These are phyloP conservation scores for Fusarium euwallaceae DNA, from an alignment of 2,329 filamentous ascomycete species.

Conservation along the genomic window DNA sequence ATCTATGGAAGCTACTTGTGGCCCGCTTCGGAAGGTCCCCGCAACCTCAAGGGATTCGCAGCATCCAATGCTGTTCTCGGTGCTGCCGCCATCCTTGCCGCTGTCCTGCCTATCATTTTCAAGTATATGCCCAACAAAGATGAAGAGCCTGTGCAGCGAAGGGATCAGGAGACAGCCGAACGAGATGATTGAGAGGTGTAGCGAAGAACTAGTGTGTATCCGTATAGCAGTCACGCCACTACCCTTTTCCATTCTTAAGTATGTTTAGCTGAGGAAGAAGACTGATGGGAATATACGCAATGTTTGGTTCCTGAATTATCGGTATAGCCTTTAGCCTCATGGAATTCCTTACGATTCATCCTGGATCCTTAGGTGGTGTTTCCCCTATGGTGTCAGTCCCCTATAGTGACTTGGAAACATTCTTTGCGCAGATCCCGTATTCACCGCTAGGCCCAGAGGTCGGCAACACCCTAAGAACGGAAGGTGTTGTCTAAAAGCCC, in stretches of 20 bases:
- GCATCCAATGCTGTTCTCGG: background rate
- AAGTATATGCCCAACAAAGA: background rate
- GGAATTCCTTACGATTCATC: no score
- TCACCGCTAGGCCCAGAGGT: background rate
- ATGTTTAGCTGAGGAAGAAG: no score
- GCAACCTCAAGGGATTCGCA: conserved; percentile 1
- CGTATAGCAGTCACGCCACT: no score
- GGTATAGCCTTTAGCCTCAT: no score
- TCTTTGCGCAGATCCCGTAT: no score
- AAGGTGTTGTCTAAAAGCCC: background rate
- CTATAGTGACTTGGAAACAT: no score
- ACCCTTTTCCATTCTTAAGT: no score
- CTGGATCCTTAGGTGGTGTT: no score
- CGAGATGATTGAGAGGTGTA: background rate
- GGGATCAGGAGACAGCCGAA: background rate
- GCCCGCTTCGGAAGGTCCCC: conserved; percentile 1
- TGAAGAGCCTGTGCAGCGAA: background rate
- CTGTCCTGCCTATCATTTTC: background rate
- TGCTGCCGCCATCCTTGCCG: background rate
- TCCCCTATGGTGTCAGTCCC: no score
- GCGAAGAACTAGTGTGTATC: background rate
- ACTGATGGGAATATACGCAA: no score
- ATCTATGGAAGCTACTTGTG: conserved; percentile 28
- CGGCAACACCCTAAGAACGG: background rate
- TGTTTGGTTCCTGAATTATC: no score